Evolutionary conservation across 116 monocot species (phyloP).

Genomic region (Iris pallida): DNA sequence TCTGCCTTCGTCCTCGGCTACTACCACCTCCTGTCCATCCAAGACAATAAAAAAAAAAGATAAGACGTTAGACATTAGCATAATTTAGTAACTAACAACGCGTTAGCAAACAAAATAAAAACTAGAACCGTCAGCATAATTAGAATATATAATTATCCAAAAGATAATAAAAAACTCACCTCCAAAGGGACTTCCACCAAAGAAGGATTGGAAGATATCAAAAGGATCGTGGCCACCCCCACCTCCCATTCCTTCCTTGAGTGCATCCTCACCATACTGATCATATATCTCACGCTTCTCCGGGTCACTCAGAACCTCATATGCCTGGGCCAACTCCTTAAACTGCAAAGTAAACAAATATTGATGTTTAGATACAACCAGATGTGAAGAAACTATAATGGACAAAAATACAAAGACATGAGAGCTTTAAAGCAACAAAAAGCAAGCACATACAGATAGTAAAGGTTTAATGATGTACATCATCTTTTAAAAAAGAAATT

Average conservation of each 20-base stretch:
- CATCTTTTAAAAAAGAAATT: no score
- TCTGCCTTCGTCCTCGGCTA: constrained; percentile 86
- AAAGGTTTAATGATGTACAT: no score
- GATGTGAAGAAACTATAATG: no score
- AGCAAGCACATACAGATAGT: no score
- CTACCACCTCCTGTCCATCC: constrained; percentile 54
- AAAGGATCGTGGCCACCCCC: constrained; percentile 85
- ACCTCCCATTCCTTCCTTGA: constrained; percentile 98
- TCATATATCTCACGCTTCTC: constrained; percentile 98
- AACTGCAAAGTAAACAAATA: constrained; percentile 43
- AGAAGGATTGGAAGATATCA: constrained; percentile 97
- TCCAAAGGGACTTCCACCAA: constrained; percentile 90
- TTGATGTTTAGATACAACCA: no score
- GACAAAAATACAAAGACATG: no score
- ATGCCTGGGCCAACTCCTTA: constrained; percentile 90
- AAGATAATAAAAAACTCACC: constrained; percentile 17
- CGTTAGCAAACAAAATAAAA: no score
- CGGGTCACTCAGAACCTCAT: constrained; percentile 86
- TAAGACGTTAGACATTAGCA: not conserved
- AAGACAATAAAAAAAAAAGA: not conserved
- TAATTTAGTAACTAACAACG: no score
- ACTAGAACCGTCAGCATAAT: no score
- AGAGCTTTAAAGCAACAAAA: no score
- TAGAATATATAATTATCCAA: not conserved
- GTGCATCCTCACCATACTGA: constrained; percentile 97